Evolutionary conservation across 2,329 filamentous ascomycete species (phyloP), one percentile per base, ranked within the genome.

Genomic region (Talaromyces piceae): DNA sequence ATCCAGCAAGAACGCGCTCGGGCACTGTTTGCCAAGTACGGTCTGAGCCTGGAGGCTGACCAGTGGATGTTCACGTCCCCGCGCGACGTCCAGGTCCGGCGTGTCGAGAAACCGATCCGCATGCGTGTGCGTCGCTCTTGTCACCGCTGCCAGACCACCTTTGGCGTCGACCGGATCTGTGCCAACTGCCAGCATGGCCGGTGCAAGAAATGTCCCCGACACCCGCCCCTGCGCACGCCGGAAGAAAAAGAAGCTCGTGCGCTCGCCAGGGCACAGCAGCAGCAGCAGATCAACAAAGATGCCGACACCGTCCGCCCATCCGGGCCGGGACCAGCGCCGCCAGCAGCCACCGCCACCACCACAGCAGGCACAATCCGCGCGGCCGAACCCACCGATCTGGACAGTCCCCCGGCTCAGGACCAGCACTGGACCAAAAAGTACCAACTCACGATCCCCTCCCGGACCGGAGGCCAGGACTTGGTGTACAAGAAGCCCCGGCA

Each of bases 151-250:
- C 80, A 83, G 53, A 81, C 84, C 12, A 79, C 80, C 22, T 95
- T 91, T 66, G 84, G 86, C 51, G 69, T 79, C 18, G 80, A 84
- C 61, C 89, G 85, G 70, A 76, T 85, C 54, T 95, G 91, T 69
- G 69, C 77, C 57, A 81, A 80, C 58, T 96, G 91, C 73, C 78
- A 86, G 59, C 91, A 96, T 70, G 75, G 76, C 44, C 82, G 88
- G 58, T 96, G 91, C 79, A 86, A 81, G 63, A 83, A 86, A 62
- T 96, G 91, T 67, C 80, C 82, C 25, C 82, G 88, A 50, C 81
- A 86, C 61, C 90, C 90, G 28, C 74, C 79, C 49, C 83, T 83
- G 71, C 82, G 80, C 58, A 77, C 82, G 62, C 78, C 78, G 57
- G 75, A 79, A 55, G 77, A 80, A 57, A 79, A 81, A 54, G 79